Evolutionary conservation across 202 grass and related monocot genomes (phyloP), one percentile per base, ranked within the genome.

Genomic region (Elaeis oleifera): DNA sequence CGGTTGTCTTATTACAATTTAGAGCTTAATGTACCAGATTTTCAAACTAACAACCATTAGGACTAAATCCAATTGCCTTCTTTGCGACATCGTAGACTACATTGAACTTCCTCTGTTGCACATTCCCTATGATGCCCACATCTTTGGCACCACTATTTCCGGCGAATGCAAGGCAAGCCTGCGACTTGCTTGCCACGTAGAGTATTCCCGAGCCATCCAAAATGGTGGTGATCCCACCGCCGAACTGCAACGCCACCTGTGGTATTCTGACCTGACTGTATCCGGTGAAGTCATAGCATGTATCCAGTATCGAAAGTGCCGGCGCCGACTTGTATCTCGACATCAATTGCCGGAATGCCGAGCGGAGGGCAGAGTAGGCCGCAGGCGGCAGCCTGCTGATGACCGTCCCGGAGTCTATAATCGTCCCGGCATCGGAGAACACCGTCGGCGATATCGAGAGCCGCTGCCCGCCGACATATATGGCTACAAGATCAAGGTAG

Each of bases 351-450:
- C 53, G 9, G 67, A 58, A 70, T 9, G 64, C 64, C 24, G 64
- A 53, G 3, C 25, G 23, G 16, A 87, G 84, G 48, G 51, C 4
- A 0, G 63, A 0, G 84, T 82, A 82, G 2, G 76, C 75, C 24
- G 28, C 1, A 6, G 6, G 0, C 0, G 84, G 84, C 57, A 87
- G 53, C 58, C 77, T 62, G 1, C 63, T 69, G 75, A 87, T 50
- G 19, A 49, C 25, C 1, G 90, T 95, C 16, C 90, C 90, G 1
- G 90, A 82, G 83, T 95, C 90, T 7, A 95, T 80, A 22, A 95
- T 83, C 28, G 72, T 70, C n/a, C 90, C 86, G 1, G 69, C 76
- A 2, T 1, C 16, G 1, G 77, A n/a, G 70, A 96, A 83, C 56
- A 67, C 90, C 16, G 83, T 66, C 0, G 70, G 0, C 23, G 72